These are phyloP conservation scores for Phaffomyces thermotolerans DNA, from an alignment of 805 yeast genomes.

Conservation along the genomic window DNA sequence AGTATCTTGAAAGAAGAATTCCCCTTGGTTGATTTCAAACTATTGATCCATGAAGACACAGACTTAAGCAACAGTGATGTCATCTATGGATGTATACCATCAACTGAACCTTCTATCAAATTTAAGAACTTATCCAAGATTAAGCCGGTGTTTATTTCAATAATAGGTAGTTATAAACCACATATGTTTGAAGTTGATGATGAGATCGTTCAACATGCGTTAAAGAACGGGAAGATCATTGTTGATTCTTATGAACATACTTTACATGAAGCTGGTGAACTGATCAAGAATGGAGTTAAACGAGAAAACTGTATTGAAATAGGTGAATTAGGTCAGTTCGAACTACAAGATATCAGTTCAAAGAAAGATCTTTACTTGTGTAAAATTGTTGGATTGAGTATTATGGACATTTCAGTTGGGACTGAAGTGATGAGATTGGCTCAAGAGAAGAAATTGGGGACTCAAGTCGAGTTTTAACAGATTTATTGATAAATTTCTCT, in stretches of 20 bases:
- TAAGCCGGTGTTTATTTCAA: conserved; percentile 38
- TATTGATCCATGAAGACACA: conserved; percentile 16
- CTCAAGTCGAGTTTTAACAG: conserved; percentile 24
- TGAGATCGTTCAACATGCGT: conserved; percentile 31
- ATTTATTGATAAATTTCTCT: too few relatives aligned
- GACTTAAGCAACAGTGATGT: conserved; percentile 35
- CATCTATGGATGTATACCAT: conserved; percentile 55
- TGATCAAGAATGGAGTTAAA: conserved; percentile 38
- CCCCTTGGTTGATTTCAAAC: conserved; percentile 21
- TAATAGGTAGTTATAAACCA: conserved; percentile 65
- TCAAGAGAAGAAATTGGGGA: conserved; percentile 23
- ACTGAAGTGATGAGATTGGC: conserved; percentile 31
- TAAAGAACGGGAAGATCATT: conserved; percentile 35
- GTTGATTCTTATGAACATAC: conserved; percentile 57
- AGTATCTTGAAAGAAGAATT: conserved; percentile 24
- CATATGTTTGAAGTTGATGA: conserved; percentile 57
- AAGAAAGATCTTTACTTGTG: conserved; percentile 31
- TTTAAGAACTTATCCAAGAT: conserved; percentile 24
- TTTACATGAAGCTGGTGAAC: conserved; percentile 57
- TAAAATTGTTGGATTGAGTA: conserved; percentile 56
- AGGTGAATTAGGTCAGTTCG: conserved; percentile 29
- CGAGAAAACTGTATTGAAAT: conserved; percentile 39
- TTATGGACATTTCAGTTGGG: conserved; percentile 57
- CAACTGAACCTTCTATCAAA: conserved; percentile 41
- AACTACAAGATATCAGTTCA: conserved; percentile 5